Conservation (phyloP, 352 stramenopile species). For the Phytophthora cactorum region DNA sequence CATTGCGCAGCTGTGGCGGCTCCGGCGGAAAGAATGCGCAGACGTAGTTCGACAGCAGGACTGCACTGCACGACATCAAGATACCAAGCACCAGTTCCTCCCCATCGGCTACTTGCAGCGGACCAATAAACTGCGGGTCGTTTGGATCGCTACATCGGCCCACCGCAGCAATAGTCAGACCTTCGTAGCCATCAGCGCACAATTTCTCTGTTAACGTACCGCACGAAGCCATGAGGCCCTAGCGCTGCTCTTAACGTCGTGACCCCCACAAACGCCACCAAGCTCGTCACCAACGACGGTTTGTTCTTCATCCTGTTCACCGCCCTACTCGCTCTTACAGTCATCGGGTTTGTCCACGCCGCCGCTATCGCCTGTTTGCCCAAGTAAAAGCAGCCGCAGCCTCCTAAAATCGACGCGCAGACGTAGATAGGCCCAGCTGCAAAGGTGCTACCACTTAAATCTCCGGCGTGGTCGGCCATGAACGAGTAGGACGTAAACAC, state of each 20-base stretch:
- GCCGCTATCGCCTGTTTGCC: slow-evolving; percentile 44
- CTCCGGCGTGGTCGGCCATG: slow-evolving; percentile 86
- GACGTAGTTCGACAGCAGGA: slow-evolving; percentile 62
- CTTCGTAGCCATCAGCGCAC: neutral
- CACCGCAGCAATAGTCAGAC: neutral
- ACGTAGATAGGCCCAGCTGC: slow-evolving; percentile 70
- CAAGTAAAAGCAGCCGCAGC: slow-evolving; percentile 61
- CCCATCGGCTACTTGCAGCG: slow-evolving; percentile 62
- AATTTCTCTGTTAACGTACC: slow-evolving; percentile 34
- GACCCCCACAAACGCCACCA: slow-evolving; percentile 44
- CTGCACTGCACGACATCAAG: slow-evolving; percentile 73
- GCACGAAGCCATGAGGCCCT: slow-evolving; percentile 68
- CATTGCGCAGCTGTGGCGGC: slow-evolving; percentile 20
- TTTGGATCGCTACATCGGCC: slow-evolving; percentile 68
- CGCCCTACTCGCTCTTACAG: slow-evolving; percentile 17
- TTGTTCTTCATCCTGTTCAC: slow-evolving; percentile 26
- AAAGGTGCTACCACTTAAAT: slow-evolving; percentile 55
- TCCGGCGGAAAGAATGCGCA: slow-evolving; percentile 34
- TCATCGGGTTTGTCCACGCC: slow-evolving; percentile 15
- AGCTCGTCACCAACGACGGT: slow-evolving; percentile 39
- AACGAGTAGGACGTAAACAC: slow-evolving; percentile 91
- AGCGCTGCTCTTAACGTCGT: slow-evolving; percentile 53
- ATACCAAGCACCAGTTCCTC: slow-evolving; percentile 75
- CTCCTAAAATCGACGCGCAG: slow-evolving; percentile 49
- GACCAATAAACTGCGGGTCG: slow-evolving; percentile 77